Evolutionary conservation across 306 rosid species (phyloP).

Genomic region (Citrullus amarus): DNA sequence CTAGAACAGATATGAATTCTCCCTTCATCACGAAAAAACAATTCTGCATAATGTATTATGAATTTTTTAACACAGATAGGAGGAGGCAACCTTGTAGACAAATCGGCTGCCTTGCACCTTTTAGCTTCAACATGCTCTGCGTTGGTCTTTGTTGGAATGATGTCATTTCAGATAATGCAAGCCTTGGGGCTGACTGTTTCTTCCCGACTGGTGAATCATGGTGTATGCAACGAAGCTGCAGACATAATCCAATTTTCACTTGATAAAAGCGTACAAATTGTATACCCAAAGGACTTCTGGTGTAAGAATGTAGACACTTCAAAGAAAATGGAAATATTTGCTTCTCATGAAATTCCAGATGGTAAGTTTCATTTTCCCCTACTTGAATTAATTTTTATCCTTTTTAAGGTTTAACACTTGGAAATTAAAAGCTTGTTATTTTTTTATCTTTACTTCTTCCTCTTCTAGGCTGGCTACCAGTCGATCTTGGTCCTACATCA

Average conservation of each 20-base stretch:
- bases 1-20: not conserved
- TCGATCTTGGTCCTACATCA: conserved; percentile 73
- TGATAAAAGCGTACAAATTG: conserved; percentile 36
- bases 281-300: conserved; percentile 78
- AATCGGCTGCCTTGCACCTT: conserved; percentile 59
- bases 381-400: not conserved
- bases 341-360: conserved; percentile 43
- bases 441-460: conserved; percentile 1
- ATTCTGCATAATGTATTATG: not conserved
- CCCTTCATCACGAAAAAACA: not conserved
- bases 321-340: conserved; percentile 38
- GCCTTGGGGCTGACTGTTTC: conserved; percentile 59
- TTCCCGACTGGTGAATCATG: conserved; percentile 32
- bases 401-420: not conserved
- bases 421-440: not conserved
- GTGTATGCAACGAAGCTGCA: conserved; percentile 36
- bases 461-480: conserved; percentile 65
- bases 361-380: conserved; percentile 37
- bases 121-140: conserved; percentile 64
- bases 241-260: conserved; percentile 40
- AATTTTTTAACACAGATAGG: conserved; percentile 50
- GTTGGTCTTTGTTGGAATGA: conserved; percentile 76
- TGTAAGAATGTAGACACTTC: conserved; percentile 41
- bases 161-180: conserved; percentile 83
- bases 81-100: conserved; percentile 52